A percentile compares a stretch with the other conserved stretches of the same genome.
These are phyloP conservation scores for Lecanoromycetidae sp. DNA, from an alignment of 2,329 filamentous ascomycete genomes.

Conservation along the genomic window DNA sequence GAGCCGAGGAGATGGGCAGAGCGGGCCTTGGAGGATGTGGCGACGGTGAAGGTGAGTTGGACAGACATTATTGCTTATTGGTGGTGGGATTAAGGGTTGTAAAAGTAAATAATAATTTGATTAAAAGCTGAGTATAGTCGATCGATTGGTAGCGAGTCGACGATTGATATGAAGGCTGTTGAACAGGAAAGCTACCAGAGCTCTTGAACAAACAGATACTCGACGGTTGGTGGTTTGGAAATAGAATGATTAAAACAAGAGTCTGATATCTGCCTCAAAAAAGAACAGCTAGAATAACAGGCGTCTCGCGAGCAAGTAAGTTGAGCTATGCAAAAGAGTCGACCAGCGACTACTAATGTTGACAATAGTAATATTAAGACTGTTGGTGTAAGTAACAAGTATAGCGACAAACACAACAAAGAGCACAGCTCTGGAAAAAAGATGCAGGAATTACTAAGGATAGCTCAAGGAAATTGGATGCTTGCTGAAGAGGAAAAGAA, in stretches of 20 bases:
- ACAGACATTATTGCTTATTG: conserved; percentile 55
- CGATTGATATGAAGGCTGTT: no score
- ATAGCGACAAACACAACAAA: conserved; percentile 9
- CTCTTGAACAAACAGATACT: conserved; percentile 10
- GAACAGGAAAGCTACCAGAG: conserved; percentile 19
- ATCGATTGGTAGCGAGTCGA: conserved; percentile 8
- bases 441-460: conserved; percentile 30
- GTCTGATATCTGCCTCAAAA: conserved; percentile 5
- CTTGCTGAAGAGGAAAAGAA: conserved; percentile 53
- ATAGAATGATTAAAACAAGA: conserved; percentile 8
- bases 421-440: conserved; percentile 21
- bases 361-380: conserved; percentile 11
- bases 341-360: conserved; percentile 19
- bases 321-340: conserved; percentile 18
- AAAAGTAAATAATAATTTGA: conserved; percentile 22
- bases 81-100: conserved; percentile 20
- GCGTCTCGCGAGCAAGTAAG: conserved; percentile 16
- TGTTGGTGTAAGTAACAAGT: conserved; percentile 6
- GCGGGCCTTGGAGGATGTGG: conserved; percentile 93
- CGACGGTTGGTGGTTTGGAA: conserved; percentile 12
- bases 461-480: conserved; percentile 34
- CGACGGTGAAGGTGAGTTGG: conserved; percentile 90
- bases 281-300: conserved; percentile 1
- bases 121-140: conserved; percentile 17
- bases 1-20: conserved; percentile 94